A percentile compares a stretch with the other conserved stretches of the same genome.
phyloP scores from a whole-genome alignment of 148 eudicot genomes.

The Cornus kousa region DNA sequence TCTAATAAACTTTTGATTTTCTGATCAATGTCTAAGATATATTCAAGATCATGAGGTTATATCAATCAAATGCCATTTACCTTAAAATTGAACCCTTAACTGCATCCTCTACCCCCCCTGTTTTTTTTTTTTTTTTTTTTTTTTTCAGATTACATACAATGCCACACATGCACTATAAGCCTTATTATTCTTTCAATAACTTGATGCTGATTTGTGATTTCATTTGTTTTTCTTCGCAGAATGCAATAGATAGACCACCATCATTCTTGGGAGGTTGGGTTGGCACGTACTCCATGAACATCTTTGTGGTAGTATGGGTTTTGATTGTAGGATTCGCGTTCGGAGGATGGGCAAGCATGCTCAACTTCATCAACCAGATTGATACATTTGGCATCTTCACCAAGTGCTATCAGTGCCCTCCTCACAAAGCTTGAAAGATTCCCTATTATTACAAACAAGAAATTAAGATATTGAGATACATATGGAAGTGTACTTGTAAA shows the following conservation, averaged over 20 bases:
- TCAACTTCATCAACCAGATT: constrained; percentile 67
- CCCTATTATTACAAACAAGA: background rate
- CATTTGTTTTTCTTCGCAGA: constrained; percentile 31
- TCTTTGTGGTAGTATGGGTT: constrained; percentile 79
- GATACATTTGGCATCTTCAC: constrained; percentile 79
- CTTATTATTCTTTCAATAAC: too few species aligned
- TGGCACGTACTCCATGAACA: constrained; percentile 57
- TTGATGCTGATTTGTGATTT: background rate
- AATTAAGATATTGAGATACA: constrained; percentile 14
- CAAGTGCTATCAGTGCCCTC: constrained; percentile 87
- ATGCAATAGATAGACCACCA: constrained; percentile 81
- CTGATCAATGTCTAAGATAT: too few species aligned
- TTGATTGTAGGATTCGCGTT: constrained; percentile 77
- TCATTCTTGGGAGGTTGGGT: constrained; percentile 68
- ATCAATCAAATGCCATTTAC: too few species aligned
- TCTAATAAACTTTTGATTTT: too few species aligned
- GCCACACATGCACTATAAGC: too few species aligned
- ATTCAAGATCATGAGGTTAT: too few species aligned
- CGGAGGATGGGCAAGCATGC: constrained; percentile 93
- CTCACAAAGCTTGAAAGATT: constrained; percentile 39
- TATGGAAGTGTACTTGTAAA: constrained; percentile 41
- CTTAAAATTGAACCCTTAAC: too few species aligned
- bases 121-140: too few species aligned
- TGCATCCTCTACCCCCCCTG: too few species aligned
- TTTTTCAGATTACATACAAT: too few species aligned